These are phyloP conservation scores for Cryptococcus maquisensis DNA, from an alignment of 1,284 basidiomycete genomes.

Conservation along the genomic window DNA sequence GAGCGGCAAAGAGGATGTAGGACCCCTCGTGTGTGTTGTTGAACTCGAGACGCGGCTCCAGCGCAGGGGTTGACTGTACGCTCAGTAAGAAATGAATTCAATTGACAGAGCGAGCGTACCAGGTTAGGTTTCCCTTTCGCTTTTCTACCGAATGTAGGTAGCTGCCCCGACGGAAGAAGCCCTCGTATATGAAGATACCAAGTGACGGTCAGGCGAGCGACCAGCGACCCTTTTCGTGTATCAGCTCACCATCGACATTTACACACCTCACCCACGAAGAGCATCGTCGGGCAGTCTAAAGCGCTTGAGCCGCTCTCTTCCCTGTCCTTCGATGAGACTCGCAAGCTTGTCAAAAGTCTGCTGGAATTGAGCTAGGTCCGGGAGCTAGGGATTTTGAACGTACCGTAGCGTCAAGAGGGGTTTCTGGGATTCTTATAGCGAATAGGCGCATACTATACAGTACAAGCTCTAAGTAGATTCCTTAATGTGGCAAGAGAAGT, in stretches of 20 bases:
- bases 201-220: conserved; percentile 32
- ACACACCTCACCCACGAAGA: conserved; percentile 12
- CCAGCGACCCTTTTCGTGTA: conserved; percentile 25
- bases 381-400: neutral
- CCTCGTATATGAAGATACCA: conserved; percentile 29
- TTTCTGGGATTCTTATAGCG: conserved; percentile 14
- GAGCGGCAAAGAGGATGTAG: conserved; percentile 24
- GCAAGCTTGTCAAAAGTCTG: conserved; percentile 27
- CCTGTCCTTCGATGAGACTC: conserved; percentile 16
- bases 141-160: conserved; percentile 21
- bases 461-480: no score
- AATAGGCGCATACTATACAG: conserved; percentile 15
- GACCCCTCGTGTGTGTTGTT: conserved; percentile 42
- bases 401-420: conserved; percentile 8
- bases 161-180: conserved; percentile 8
- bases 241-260: neutral
- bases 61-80: conserved; percentile 12
- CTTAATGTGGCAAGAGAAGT: no score
- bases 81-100: neutral
- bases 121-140: conserved; percentile 38
- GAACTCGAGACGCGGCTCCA: conserved; percentile 29
- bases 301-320: conserved; percentile 25
- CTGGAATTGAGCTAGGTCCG: neutral
- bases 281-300: conserved; percentile 32
- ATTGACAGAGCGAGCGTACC: conserved; percentile 4